Percentiles rank a stretch among this genome's conserved stretches.
phyloP scores from a whole-genome alignment of 768 basidiomycete species.

The Neoboletus brunneissimus region DNA sequence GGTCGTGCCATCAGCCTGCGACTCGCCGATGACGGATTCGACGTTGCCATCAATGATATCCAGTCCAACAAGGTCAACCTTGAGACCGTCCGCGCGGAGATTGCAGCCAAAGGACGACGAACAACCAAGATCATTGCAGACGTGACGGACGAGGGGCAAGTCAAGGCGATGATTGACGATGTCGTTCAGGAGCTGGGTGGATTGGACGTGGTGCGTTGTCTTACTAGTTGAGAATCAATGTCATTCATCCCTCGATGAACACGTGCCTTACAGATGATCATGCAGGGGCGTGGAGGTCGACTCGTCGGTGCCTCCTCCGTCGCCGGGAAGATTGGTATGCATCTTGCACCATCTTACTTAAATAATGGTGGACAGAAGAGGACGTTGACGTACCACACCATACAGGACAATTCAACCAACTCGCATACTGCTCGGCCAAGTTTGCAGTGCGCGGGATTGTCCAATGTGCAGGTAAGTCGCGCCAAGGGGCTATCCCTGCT shows the following conservation, averaged over 20 bases:
- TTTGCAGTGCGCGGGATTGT: conserved; percentile 6
- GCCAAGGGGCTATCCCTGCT: neutral
- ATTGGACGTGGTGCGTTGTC: neutral
- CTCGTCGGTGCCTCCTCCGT: conserved; percentile 6
- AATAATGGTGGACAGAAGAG: neutral
- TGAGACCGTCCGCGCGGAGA: too few relatives aligned
- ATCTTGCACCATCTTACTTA: neutral
- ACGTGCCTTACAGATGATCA: conserved; percentile 15
- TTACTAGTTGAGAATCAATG: neutral
- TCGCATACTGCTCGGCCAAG: conserved; percentile 17
- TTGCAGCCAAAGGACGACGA: too few relatives aligned
- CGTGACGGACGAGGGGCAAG: too few relatives aligned
- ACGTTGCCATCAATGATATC: too few relatives aligned
- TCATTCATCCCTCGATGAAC: neutral
- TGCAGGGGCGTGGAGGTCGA: conserved; percentile 13
- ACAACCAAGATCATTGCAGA: too few relatives aligned
- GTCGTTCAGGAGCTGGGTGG: too few relatives aligned
- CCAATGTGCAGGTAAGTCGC: conserved; percentile 17
- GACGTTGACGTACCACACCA: neutral
- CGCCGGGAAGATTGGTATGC: neutral
- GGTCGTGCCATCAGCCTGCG: too few relatives aligned
- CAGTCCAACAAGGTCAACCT: too few relatives aligned
- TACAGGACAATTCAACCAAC: neutral
- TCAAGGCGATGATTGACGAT: too few relatives aligned
- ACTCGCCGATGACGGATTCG: too few relatives aligned